Base-by-base conservation (phyloP, 371 early-diverging fungal species). In the Chytridium lagenaria region DNA sequence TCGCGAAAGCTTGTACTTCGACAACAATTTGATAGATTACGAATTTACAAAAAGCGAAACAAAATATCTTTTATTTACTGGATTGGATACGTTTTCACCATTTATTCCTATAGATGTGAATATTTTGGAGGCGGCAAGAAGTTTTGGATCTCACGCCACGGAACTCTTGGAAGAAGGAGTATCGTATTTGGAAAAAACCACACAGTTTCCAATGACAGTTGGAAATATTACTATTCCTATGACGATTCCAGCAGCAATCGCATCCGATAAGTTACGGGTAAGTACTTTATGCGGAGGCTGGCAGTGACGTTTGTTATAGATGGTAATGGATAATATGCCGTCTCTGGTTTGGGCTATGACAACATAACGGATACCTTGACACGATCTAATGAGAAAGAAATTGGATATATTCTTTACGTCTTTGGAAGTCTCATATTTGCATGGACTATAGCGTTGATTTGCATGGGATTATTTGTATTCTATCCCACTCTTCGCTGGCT, bases 1-100 rank as follows among this genome's bases (percentile, higher is more conserved):
- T n/a, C 12, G 55, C 5, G 55, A 52, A 52, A 26, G 55, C 55
- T 26, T 52, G 26, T 52, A 52, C 55, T 52, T 52, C 23, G 55
- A 52, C 26, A 52, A 52, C 26, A 52, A 52, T 23, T 26, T 52
- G 12, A 52, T 52, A 5, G 55, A 52, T 26, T n/a, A 7, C 7
- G 26, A 26, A 5, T 52, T 15, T 52, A n/a, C 55, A 5, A 5
- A 26, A 5, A 5, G 23, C 5, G 23, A 52, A 5, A n/a, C 55
- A 22, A 22, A 7, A 5, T 52, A n/a, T 12, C 5, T n/a, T 52
- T 23, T 52, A 15, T 52, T 52, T 52, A 52, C 26, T 5, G 55
- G 55, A 52, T 52, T 52, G 26, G 55, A 52, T 26, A 52, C 55
- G 5, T 5, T 26, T 5, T 5, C 12, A n/a, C 55, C 55, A n/a